Base-by-base conservation (phyloP, 345 rosid genomes). In the Cardamine chenopodiifolia region DNA sequence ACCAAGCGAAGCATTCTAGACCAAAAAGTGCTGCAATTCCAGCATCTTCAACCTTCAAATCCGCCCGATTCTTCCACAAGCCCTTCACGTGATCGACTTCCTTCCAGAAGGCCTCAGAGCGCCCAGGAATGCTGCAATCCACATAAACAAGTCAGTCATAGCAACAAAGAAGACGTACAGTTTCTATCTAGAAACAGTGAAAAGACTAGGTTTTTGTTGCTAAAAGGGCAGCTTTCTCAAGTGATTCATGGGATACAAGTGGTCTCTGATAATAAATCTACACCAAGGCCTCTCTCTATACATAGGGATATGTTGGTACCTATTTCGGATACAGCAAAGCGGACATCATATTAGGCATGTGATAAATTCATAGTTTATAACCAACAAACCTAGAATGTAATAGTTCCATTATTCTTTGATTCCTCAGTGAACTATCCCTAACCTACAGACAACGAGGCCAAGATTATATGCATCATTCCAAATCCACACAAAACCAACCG, bases 1-100 rank as follows among this genome's bases (percentile, higher is more conserved):
- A 89, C 89, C 91, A 91, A 2, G 87, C 90, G 6, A 86, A 86
- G 66, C 92, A 89, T 75, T 89, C 97, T 44, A 91, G 69, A 58
- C 93, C 89, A 52, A 88, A 89, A 65, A 86, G 71, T 2, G 91
- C 85, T 19, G 91, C 89, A 63, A 86, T 80, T 52, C 87, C 90
- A 6, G 82, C 88, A 50, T 89, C 85, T 70, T 91, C 97, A 26
- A 85, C 82, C 76, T 84, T 87, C 82, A 85, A 53, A 25, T 91
- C 92, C 50, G 82, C 79, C 73, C 88, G 68, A 23, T 68, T 83
- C 81, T 82, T 91, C 91, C 90, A 86, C 4, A 81, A 14, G 32
- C 83, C 66, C 78, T 89, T 89, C 40, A 78, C 84, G 6, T 69
- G 71, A 60, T 83, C 87, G 5, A 86, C 73, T 64, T 89, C 97